Evolutionary conservation across 2,329 filamentous ascomycete species (phyloP), one percentile per base, ranked within the genome.

Genomic region (Penicillium palitans): DNA sequence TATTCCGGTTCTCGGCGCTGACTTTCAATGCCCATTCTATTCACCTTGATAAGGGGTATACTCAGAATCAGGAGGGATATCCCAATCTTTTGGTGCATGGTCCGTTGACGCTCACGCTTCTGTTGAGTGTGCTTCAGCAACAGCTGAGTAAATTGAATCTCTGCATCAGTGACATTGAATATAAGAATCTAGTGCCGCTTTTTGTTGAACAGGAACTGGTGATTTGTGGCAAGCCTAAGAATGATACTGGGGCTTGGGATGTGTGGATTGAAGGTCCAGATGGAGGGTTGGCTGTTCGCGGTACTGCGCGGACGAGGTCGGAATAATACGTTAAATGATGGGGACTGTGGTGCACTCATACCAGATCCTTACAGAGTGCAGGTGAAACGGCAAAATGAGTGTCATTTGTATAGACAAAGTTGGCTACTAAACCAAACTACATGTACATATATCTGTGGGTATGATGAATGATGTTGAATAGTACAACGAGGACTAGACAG

Each of bases 11-110:
- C 80, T 95, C 90, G 21, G 92, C 92, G 0, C 84, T 99, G 35
- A 93, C 90, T 2, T 93, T 91, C 80, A 99, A 99, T 74, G 91
- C 91, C 1, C 95, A 99, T 75, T 81, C 84, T 17, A 97, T 99
- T 66, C 95, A 99, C 76, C 81, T 96, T 24, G 90, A 97, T 73
- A 83, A 82, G 1, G 70, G 81, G 44, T 96, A 91, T 75, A 87
- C 87, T 52, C 82, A 83, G 40, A 78, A 84, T 13, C 79, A 87
- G 13, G 95, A 98, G 74, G 90, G 90, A 12, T 87, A 96, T 72
- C 82, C 82, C 6, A 84, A 87, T 60, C 79, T 91, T 27, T 82
- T 98, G 17, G 90, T 98, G 55, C 95, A 98, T 69, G 95, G 95
- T 0, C 93, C 95, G 0, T 79, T 99, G 54, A 87, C 86, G 1